A percentile compares a stretch with the other conserved stretches of the same genome.
phyloP scores from a whole-genome alignment of 345 rosid genomes.

The Citrus hindsii region DNA sequence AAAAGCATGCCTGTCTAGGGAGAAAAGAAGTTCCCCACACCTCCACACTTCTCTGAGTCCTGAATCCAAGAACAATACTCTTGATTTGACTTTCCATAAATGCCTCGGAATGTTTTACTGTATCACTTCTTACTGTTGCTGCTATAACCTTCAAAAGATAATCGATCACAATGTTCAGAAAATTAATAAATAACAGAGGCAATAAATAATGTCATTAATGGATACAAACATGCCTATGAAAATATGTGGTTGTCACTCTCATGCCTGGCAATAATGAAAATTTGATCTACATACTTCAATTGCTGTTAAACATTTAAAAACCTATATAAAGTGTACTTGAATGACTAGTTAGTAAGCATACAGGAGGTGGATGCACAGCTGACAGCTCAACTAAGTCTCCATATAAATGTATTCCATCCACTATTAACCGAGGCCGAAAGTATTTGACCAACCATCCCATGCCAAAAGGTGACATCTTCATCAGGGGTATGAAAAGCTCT shows the following conservation, averaged over 20 bases:
- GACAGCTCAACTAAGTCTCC: background rate
- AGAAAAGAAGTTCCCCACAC: constrained; percentile 25
- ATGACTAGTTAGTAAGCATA: background rate
- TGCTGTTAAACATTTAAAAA: background rate
- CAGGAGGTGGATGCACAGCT: background rate
- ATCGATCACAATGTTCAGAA: constrained; percentile 3
- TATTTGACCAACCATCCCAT: background rate
- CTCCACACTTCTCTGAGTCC: constrained; percentile 94
- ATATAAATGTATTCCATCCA: background rate
- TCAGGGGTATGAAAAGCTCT: background rate
- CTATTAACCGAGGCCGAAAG: background rate
- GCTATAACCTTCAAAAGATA: constrained; percentile 63
- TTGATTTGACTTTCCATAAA: constrained; percentile 71
- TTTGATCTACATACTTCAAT: background rate
- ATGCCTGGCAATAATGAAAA: background rate
- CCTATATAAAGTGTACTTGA: background rate
- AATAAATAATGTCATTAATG: background rate
- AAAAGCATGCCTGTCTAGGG: constrained; percentile 2
- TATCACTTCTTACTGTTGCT: constrained; percentile 73
- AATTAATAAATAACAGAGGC: background rate
- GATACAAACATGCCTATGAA: background rate
- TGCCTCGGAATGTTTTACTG: constrained; percentile 71
- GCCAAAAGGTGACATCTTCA: background rate
- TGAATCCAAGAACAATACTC: constrained; percentile 92
- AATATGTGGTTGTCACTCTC: background rate